Evolutionary conservation across 768 basidiomycete genomes (phyloP).

Genomic region (Mrakia gelida): DNA sequence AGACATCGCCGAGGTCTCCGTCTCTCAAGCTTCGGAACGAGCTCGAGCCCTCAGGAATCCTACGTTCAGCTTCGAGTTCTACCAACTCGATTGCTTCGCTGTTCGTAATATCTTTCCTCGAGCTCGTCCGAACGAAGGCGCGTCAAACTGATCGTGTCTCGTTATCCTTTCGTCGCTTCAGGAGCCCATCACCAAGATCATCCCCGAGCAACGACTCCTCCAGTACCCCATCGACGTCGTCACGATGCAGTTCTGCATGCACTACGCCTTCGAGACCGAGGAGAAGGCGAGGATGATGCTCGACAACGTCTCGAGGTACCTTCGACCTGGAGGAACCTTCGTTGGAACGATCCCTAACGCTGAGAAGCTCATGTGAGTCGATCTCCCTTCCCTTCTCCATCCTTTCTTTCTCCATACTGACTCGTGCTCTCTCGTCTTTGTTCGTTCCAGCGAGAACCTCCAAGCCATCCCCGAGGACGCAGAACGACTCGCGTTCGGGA

Average conservation of each 20-base stretch:
- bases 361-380: constrained; percentile 69
- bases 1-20: constrained; percentile 87
- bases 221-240: constrained; percentile 82
- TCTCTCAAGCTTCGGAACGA: constrained; percentile 78
- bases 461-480: constrained; percentile 62
- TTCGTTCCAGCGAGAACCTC: constrained; percentile 61
- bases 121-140: neutral
- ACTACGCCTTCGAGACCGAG: constrained; percentile 94
- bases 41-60: constrained; percentile 39
- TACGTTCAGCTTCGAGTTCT: constrained; percentile 73
- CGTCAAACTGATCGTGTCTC: neutral
- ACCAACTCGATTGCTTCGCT: constrained; percentile 81
- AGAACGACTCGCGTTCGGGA: constrained; percentile 76
- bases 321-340: constrained; percentile 82
- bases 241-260: constrained; percentile 99
- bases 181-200: constrained; percentile 64
- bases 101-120: constrained; percentile 41
- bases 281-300: constrained; percentile 87
- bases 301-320: constrained; percentile 73
- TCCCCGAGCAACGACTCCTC: constrained; percentile 57
- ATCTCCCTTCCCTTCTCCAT: neutral
- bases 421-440: neutral
- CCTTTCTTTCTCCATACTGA: neutral
- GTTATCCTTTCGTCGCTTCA: constrained; percentile 30
- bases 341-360: constrained; percentile 96